These are phyloP conservation scores for Annulohypoxylon bovei DNA, from an alignment of 495 filamentous ascomycete species.

Conservation along the genomic window DNA sequence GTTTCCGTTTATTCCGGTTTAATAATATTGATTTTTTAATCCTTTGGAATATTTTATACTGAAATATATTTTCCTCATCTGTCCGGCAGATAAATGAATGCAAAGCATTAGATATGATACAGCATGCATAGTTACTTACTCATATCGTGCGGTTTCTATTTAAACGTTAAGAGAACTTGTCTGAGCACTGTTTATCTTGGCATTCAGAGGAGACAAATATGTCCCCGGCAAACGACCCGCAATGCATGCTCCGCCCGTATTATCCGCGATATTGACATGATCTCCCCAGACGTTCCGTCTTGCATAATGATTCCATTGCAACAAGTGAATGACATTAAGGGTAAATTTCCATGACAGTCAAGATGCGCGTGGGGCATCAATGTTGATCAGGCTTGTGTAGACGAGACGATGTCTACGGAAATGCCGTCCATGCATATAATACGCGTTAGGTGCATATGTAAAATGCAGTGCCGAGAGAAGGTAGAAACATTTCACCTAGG, in stretches of 20 bases:
- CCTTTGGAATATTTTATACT: not conserved
- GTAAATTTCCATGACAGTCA: constrained; percentile 9
- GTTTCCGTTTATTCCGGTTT: not conserved
- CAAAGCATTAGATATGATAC: not conserved
- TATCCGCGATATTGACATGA: constrained; percentile 39
- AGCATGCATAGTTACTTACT: not conserved
- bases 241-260: constrained; percentile 23
- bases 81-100: not conserved
- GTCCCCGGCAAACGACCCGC: constrained; percentile 18
- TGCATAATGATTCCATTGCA: constrained; percentile 16
- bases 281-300: constrained; percentile 20
- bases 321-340: constrained; percentile 23
- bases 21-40: not conserved
- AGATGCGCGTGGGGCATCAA: not conserved
- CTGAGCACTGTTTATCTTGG: constrained; percentile 35
- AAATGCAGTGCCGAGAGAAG: not conserved
- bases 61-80: not conserved
- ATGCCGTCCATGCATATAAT: constrained; percentile 3
- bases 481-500: not conserved
- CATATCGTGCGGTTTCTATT: constrained; percentile 4
- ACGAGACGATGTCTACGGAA: not conserved
- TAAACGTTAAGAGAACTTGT: constrained; percentile 18
- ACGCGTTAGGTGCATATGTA: not conserved
- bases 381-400: not conserved
- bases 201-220: constrained; percentile 31